Evolutionary conservation across 257 asterid species (phyloP).

Genomic region (Rauvolfia tetraphylla): DNA sequence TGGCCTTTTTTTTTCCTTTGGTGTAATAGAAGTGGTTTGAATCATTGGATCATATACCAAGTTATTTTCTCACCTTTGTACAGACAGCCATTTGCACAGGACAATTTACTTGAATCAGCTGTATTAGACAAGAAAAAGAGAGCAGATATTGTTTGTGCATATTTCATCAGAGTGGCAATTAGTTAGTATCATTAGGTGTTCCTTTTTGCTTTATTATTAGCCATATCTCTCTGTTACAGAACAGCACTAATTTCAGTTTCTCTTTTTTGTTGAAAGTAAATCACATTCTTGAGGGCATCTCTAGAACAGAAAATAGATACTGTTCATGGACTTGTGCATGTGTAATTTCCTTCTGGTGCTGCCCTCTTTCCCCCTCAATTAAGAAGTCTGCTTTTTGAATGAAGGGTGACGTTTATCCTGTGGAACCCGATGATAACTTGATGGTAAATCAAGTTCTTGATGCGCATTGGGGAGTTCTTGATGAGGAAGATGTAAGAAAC

Average conservation of each 20-base stretch:
- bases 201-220: not conserved
- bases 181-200: not conserved
- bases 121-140: not conserved
- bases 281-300: not conserved
- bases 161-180: not conserved
- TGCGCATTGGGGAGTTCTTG: slow-evolving; percentile 87
- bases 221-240: not conserved
- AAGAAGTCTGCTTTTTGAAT: slow-evolving; percentile 20
- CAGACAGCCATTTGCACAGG: not conserved
- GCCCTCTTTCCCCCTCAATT: slow-evolving; percentile 6
- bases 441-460: slow-evolving; percentile 60
- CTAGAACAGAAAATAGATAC: not conserved
- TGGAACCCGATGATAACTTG: slow-evolving; percentile 57
- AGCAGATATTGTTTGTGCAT: not conserved
- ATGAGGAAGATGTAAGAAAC: slow-evolving; percentile 68
- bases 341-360: slow-evolving; percentile 7
- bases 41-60: not conserved
- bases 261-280: not conserved
- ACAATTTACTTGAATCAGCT: not conserved
- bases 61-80: not conserved
- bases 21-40: no score
- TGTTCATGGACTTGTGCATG: not conserved
- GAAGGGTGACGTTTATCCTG: slow-evolving; percentile 94
- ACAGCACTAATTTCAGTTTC: not conserved
- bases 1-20: no score